Evolutionary conservation across 2,329 filamentous ascomycete species (phyloP).

Genomic region (Passalora sequoiae): DNA sequence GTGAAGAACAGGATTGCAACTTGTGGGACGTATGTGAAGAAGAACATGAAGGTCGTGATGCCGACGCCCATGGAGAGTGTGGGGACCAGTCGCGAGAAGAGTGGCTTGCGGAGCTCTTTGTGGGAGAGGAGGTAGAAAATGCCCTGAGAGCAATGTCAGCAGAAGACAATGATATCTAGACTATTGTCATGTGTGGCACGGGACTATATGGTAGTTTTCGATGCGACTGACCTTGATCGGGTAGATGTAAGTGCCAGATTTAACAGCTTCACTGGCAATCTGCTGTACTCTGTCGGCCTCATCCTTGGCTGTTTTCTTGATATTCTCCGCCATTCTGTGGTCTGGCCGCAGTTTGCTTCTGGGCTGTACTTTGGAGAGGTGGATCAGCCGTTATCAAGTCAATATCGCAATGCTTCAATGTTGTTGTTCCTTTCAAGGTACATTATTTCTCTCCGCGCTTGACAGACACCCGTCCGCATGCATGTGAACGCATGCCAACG

Average conservation of each 20-base stretch:
- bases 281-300: slow-evolving; percentile 64
- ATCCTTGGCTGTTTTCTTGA: slow-evolving; percentile 57
- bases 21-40: slow-evolving; percentile 81
- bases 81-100: slow-evolving; percentile 52
- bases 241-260: slow-evolving; percentile 77
- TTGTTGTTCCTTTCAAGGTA: too few relatives aligned
- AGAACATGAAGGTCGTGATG: slow-evolving; percentile 75
- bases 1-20: slow-evolving; percentile 76
- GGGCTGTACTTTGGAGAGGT: not conserved
- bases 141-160: slow-evolving; percentile 41
- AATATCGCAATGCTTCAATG: not conserved
- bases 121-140: slow-evolving; percentile 57
- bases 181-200: too few relatives aligned
- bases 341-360: not conserved
- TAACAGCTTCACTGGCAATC: slow-evolving; percentile 63
- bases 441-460: too few relatives aligned
- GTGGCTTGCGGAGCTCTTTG: slow-evolving; percentile 55
- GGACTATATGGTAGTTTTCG: too few relatives aligned
- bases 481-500: slow-evolving; percentile 2
- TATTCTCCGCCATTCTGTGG: slow-evolving; percentile 33
- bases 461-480: too few relatives aligned
- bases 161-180: too few relatives aligned
- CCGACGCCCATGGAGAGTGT: slow-evolving; percentile 66
- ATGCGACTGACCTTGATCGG: slow-evolving; percentile 63
- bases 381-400: not conserved